Base-by-base conservation (phyloP, 2,329 filamentous ascomycete species). In the Botryotinia calthae region DNA sequence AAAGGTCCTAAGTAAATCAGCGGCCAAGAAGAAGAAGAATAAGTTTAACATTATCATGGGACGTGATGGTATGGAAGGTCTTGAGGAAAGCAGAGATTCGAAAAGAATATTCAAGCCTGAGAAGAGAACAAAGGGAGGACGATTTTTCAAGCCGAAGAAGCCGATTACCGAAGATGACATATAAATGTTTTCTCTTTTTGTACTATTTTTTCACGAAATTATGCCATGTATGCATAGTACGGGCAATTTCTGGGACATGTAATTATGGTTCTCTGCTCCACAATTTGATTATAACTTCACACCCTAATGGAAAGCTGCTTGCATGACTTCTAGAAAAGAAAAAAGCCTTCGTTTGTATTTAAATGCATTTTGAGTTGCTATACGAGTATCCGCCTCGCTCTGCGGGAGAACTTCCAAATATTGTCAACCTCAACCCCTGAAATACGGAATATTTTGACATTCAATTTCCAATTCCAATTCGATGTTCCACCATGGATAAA, bases 11-110 rank as follows among this genome's bases (percentile, higher is more conserved):
- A 77, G 78, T 22, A 76, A 77, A 70, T 76, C 76, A 70, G 80
- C 77, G 25, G 80, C 84, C 79, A 85, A 84, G 76, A 83, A 82
- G 76, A 83, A 80, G 78, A 82, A 82, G 75, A 82, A 84, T 72
- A 81, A 82, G 40, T 81, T 80, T 73, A 82, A 83, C 76, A 81
- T 83, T 72, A 78, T 82, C 69, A 76, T 80, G 75, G 80, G 78
- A n/a, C 74, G 77, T 56, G 75, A 78, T 37, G 80, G 77, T 56
- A 74, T 79, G 31, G 74, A 78, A 42, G 77, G 77, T 18, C 75
- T 81, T 62, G 74, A 79, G 62, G 73, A 78, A 59, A 78, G 76
- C 51, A 76, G 77, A 68, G 75, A 75, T 37, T 42, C 73, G 64
- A 75, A 72, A 59, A 74, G 73, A 64, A 76, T 75, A 62, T 74